Percentiles rank a stretch among this genome's conserved stretches.
phyloP scores from a whole-genome alignment of 805 yeast species.

The Nakazawaea sp. region DNA sequence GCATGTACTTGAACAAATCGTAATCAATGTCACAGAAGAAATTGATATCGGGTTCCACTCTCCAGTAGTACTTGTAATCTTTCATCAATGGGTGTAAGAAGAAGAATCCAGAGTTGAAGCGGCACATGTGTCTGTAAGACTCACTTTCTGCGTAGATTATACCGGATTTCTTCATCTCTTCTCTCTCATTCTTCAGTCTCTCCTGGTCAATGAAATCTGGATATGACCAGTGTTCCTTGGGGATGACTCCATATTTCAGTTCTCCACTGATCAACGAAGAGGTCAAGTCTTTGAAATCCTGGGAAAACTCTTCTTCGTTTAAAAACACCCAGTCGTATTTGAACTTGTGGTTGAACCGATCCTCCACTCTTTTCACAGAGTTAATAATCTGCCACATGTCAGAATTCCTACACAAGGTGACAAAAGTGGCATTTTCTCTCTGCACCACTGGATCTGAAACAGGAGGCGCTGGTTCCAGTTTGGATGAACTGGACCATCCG shows the following conservation, averaged over 20 bases:
- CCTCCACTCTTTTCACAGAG: constrained; percentile 68
- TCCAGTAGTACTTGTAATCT: constrained; percentile 66
- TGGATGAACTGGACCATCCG: constrained; percentile 1
- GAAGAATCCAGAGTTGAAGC: constrained; percentile 44
- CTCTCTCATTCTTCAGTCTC: constrained; percentile 59
- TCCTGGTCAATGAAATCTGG: constrained; percentile 76
- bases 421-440: constrained; percentile 44
- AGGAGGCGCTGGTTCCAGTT: background rate
- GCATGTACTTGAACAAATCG: constrained; percentile 58
- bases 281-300: constrained; percentile 58
- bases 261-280: constrained; percentile 53
- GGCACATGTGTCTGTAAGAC: constrained; percentile 40
- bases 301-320: constrained; percentile 71
- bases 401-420: constrained; percentile 61
- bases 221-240: constrained; percentile 78
- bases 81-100: constrained; percentile 50
- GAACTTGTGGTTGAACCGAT: constrained; percentile 67
- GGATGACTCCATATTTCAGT: constrained; percentile 66
- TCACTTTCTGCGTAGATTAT: constrained; percentile 34
- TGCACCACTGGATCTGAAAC: background rate
- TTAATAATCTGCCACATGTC: constrained; percentile 53
- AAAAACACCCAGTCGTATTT: constrained; percentile 92
- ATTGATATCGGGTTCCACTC: constrained; percentile 66
- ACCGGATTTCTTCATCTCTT: constrained; percentile 37
- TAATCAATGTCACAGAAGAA: constrained; percentile 54